Evolutionary conservation across 2,329 filamentous ascomycete species (phyloP).

Genomic region (Ophiocordyceps camponoti-leonardi): DNA sequence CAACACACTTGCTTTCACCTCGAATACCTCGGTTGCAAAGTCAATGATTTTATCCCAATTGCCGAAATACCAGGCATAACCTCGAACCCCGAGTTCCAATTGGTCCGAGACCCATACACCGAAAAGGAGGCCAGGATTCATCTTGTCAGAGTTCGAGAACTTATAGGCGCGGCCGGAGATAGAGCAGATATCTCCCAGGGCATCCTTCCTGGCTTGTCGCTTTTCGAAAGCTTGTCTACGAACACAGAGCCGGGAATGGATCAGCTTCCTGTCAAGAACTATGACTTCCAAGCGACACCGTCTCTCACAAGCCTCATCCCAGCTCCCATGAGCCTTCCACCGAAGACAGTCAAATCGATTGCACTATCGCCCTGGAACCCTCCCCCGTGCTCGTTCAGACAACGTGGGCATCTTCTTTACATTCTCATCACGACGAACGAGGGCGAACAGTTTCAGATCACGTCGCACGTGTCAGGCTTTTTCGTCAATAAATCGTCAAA

Average conservation of each 20-base stretch:
- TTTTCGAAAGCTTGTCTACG: conserved; percentile 62
- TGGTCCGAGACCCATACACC: conserved; percentile 92
- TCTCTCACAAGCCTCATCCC: conserved; percentile 58
- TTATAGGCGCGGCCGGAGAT: conserved; percentile 83
- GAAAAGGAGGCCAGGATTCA: conserved; percentile 97
- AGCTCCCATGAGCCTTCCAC: conserved; percentile 44
- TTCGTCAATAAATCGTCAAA: conserved; percentile 95
- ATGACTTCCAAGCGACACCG: conserved; percentile 57
- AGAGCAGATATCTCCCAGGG: conserved; percentile 77
- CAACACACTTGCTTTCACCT: conserved; percentile 99
- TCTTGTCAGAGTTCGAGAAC: conserved; percentile 73
- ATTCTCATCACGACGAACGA: conserved; percentile 80
- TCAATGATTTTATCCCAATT: conserved; percentile 91
- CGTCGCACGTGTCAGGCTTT: conserved; percentile 84
- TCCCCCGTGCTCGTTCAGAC: conserved; percentile 75
- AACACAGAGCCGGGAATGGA: conserved; percentile 22
- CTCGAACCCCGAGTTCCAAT: conserved; percentile 56
- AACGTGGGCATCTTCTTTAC: conserved; percentile 86
- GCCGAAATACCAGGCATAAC: conserved; percentile 73
- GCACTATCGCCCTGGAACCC: conserved; percentile 92
- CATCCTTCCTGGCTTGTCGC: conserved; percentile 65
- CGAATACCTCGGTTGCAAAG: conserved; percentile 69
- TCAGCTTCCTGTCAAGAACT: conserved; percentile 40
- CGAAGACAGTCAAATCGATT: conserved; percentile 82
- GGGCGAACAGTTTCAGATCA: conserved; percentile 88